phyloP scores from a whole-genome alignment of 1,284 basidiomycete species.

The Athelia psychrophila region DNA sequence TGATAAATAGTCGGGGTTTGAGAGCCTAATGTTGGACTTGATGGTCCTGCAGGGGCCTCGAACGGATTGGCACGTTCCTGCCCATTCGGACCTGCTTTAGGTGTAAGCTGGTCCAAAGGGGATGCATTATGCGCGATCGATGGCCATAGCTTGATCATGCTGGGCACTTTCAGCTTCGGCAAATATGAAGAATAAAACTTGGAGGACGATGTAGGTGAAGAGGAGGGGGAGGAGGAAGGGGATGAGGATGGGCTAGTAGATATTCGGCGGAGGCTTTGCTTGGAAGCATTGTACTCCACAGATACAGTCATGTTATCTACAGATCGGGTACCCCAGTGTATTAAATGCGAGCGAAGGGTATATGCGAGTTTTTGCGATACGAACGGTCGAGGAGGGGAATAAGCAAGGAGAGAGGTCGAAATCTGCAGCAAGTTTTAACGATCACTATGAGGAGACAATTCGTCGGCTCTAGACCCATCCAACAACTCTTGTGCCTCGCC shows the following conservation, averaged over 20 bases:
- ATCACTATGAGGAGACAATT: neutral
- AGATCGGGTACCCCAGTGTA: too few species aligned
- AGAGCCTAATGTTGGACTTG: neutral
- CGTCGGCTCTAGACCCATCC: neutral
- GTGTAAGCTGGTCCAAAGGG: constrained; percentile 69
- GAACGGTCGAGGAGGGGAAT: too few species aligned
- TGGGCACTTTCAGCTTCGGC: constrained; percentile 17
- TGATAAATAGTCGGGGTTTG: constrained; percentile 26
- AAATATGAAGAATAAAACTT: constrained; percentile 11
- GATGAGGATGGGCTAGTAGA: constrained; percentile 10
- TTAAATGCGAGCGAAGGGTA: too few species aligned
- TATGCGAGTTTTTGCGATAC: too few species aligned
- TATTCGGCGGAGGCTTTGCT: constrained; percentile 5
- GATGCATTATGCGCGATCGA: constrained; percentile 27
- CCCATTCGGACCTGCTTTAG: constrained; percentile 50
- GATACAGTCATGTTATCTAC: neutral
- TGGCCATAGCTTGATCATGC: constrained; percentile 71
- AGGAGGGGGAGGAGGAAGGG: constrained; percentile 13
- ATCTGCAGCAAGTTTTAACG: constrained; percentile 2
- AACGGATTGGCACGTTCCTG: constrained; percentile 70
- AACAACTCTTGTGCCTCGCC: neutral
- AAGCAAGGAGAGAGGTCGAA: constrained; percentile 6
- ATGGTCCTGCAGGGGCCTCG: constrained; percentile 31
- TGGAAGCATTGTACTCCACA: constrained; percentile 9
- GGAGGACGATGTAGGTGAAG: constrained; percentile 1